phyloP scores from a whole-genome alignment of 2,329 filamentous ascomycete species.

The Fusarium nanum region DNA sequence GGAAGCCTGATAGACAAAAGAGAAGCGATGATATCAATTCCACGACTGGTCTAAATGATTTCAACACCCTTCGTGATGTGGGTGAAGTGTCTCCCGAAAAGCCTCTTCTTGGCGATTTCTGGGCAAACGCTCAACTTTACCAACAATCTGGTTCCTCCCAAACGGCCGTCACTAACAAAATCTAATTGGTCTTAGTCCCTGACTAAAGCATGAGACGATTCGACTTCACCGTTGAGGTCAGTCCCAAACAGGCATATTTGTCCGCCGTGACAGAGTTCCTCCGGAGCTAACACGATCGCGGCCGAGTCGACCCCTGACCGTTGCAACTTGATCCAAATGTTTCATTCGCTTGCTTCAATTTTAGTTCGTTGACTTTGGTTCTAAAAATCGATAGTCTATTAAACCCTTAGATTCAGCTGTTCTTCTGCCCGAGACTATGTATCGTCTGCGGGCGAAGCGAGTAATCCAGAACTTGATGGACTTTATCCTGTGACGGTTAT shows the following conservation, averaged over 20 bases:
- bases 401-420: constrained; percentile 1
- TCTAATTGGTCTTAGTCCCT: neutral
- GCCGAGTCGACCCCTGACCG: neutral
- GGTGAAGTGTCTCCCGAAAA: neutral
- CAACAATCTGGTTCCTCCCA: neutral
- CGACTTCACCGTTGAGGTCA: neutral
- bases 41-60: neutral
- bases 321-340: neutral
- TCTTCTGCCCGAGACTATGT: neutral
- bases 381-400: constrained; percentile 15
- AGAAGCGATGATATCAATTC: accelerated
- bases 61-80: too few relatives aligned
- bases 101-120: neutral
- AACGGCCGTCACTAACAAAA: neutral
- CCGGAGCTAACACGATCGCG: constrained; percentile 11
- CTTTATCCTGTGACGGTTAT: neutral
- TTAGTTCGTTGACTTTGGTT: neutral
- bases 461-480: constrained; percentile 6
- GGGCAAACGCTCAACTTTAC: neutral
- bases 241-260: neutral
- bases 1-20: neutral
- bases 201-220: neutral
- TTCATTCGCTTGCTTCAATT: neutral
- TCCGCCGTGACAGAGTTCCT: constrained; percentile 6
- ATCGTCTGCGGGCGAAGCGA: constrained; percentile 5